These are phyloP conservation scores for Phytophthora multivora DNA, from an alignment of 352 stramenopile genomes.

Conservation along the genomic window DNA sequence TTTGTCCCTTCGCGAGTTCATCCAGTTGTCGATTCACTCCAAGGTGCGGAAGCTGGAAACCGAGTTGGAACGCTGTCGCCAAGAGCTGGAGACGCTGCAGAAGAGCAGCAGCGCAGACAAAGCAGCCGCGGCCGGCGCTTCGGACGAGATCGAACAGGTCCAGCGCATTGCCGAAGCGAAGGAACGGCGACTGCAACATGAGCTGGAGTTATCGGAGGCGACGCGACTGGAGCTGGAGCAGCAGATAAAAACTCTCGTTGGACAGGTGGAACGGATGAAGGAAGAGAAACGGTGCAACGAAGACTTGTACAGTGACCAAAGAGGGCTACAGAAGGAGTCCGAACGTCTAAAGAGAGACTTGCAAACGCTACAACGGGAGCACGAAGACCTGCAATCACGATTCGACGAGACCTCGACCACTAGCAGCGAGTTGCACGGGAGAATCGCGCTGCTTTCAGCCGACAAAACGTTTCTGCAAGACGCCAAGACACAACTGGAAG, in stretches of 20 bases:
- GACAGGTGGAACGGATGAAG: conserved; percentile 52
- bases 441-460: conserved; percentile 46
- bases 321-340: conserved; percentile 38
- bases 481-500: conserved; percentile 59
- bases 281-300: conserved; percentile 45
- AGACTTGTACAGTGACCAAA: conserved; percentile 27
- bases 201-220: conserved; percentile 57
- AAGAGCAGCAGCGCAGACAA: conserved; percentile 38
- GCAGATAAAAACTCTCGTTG: conserved; percentile 51
- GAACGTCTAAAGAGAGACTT: conserved; percentile 42
- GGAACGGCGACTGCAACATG: conserved; percentile 44
- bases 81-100: conserved; percentile 43
- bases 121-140: conserved; percentile 28
- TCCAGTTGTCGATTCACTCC: conserved; percentile 61
- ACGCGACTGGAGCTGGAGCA: conserved; percentile 57
- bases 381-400: conserved; percentile 29
- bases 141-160: conserved; percentile 40
- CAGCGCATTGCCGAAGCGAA: conserved; percentile 38
- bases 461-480: conserved; percentile 74
- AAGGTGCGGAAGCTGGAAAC: conserved; percentile 45
- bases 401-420: conserved; percentile 21
- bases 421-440: conserved; percentile 42
- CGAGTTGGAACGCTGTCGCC: conserved; percentile 41
- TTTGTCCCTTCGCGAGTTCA: conserved; percentile 61
- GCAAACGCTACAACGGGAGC: conserved; percentile 18